Evolutionary conservation across 345 rosid species (phyloP).

Genomic region (Lumnitzera racemosa): DNA sequence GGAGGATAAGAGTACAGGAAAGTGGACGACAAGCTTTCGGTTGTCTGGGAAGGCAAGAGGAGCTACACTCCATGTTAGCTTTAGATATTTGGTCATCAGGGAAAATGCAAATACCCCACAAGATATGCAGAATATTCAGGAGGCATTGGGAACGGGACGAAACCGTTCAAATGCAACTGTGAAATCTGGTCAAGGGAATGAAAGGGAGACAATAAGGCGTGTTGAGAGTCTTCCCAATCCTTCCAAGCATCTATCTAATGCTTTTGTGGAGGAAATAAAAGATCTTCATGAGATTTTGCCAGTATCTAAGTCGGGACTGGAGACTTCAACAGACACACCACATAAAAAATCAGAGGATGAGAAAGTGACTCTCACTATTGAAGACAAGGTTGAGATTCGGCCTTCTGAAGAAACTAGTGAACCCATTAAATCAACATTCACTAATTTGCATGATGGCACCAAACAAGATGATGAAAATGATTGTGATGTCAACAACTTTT

Average conservation of each 20-base stretch:
- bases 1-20: constrained; percentile 83
- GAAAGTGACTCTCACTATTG: constrained; percentile 29
- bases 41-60: constrained; percentile 75
- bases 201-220: constrained; percentile 25
- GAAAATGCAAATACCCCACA: constrained; percentile 33
- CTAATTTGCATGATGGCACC: constrained; percentile 16
- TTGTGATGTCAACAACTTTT: constrained; percentile 32
- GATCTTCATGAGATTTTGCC: constrained; percentile 81
- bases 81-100: constrained; percentile 64
- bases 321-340: constrained; percentile 24
- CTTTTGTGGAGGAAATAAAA: constrained; percentile 47
- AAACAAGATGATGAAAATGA: constrained; percentile 27
- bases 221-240: constrained; percentile 42
- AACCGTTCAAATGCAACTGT: constrained; percentile 23
- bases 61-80: constrained; percentile 70
- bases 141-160: constrained; percentile 31
- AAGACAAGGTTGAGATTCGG: constrained; percentile 32
- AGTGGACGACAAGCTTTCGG: constrained; percentile 89
- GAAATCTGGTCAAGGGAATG: constrained; percentile 30
- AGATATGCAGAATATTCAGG: constrained; percentile 24
- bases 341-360: constrained; percentile 49
- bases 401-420: constrained; percentile 25
- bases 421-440: constrained; percentile 19
- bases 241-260: constrained; percentile 21
- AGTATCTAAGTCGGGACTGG: constrained; percentile 34